Evolutionary conservation across 2,329 filamentous ascomycete species (phyloP).

Genomic region (Pseudogymnoascus sp.): DNA sequence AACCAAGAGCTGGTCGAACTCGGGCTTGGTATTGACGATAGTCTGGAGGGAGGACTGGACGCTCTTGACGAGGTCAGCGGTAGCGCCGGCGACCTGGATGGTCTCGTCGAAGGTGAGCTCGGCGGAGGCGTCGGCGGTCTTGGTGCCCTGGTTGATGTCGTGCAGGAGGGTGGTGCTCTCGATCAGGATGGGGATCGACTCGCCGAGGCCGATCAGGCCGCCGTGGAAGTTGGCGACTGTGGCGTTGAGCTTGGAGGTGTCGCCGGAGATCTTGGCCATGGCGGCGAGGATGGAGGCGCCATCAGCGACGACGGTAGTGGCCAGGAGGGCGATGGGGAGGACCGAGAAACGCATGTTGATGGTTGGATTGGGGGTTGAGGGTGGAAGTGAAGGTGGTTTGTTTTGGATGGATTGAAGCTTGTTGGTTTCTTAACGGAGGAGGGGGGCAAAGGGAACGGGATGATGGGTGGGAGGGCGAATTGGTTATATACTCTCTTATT

Average conservation of each 20-base stretch:
- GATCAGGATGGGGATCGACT: slow-evolving; percentile 31
- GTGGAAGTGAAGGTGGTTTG: neutral
- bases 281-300: slow-evolving; percentile 20
- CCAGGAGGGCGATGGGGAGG: slow-evolving; percentile 14
- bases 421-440: neutral
- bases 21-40: slow-evolving; percentile 29
- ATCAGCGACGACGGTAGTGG: slow-evolving; percentile 19
- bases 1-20: slow-evolving; percentile 38
- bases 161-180: slow-evolving; percentile 33
- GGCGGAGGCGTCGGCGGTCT: slow-evolving; percentile 31
- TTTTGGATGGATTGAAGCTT: neutral
- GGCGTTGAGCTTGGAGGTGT: slow-evolving; percentile 17
- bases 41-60: slow-evolving; percentile 13
- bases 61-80: neutral
- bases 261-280: slow-evolving; percentile 17
- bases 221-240: slow-evolving; percentile 14
- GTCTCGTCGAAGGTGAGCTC: slow-evolving; percentile 33
- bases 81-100: slow-evolving; percentile 32
- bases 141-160: slow-evolving; percentile 34
- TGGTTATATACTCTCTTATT: neutral
- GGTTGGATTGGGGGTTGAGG: neutral
- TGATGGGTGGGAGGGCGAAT: neutral
- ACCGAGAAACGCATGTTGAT: slow-evolving; percentile 17
- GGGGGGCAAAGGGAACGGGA: neutral
- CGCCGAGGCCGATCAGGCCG: slow-evolving; percentile 13